Conservation (phyloP, 108 stramenopile genomes). For the Fistulifera pelliculosa region DNA sequence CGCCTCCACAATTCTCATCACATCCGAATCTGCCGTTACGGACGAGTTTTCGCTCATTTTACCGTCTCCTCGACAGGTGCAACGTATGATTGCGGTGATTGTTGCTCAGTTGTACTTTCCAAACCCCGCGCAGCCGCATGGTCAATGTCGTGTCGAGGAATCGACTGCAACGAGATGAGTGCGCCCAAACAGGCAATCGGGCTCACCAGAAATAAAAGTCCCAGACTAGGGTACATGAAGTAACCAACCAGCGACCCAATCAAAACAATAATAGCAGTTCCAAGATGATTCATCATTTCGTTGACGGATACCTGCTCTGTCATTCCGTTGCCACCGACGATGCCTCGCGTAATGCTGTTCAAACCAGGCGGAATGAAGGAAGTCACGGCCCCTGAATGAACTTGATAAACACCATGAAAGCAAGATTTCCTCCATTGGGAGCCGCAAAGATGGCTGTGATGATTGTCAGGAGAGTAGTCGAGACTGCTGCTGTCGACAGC, state of each 20-base stretch:
- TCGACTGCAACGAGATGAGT: slow-evolving; percentile 52
- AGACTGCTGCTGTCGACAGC: slow-evolving; percentile 51
- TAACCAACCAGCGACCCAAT: slow-evolving; percentile 51
- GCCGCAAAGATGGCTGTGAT: slow-evolving; percentile 64
- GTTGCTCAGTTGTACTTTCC: slow-evolving; percentile 14
- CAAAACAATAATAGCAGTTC: slow-evolving; percentile 78
- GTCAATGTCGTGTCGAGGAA: slow-evolving; percentile 73
- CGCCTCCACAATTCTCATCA: slow-evolving; percentile 7
- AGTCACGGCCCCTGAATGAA: slow-evolving; percentile 76
- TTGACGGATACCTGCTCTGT: slow-evolving; percentile 75
- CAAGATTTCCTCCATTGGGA: slow-evolving; percentile 55
- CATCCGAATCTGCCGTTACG: neutral
- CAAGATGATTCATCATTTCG: slow-evolving; percentile 88
- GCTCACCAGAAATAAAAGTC: slow-evolving; percentile 67
- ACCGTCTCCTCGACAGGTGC: neutral
- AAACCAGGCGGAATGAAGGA: slow-evolving; percentile 82
- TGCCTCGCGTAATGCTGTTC: slow-evolving; percentile 83
- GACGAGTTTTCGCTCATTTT: neutral
- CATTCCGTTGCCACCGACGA: slow-evolving; percentile 80
- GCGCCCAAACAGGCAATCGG: slow-evolving; percentile 76
- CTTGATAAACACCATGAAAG: slow-evolving; percentile 70
- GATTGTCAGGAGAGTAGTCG: slow-evolving; percentile 60
- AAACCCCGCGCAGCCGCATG: slow-evolving; percentile 81
- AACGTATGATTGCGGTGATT: neutral
- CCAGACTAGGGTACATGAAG: slow-evolving; percentile 65